Evolutionary conservation across 345 rosid genomes (phyloP), one percentile per base, ranked within the genome.

Genomic region (Stellera chamaejasme): DNA sequence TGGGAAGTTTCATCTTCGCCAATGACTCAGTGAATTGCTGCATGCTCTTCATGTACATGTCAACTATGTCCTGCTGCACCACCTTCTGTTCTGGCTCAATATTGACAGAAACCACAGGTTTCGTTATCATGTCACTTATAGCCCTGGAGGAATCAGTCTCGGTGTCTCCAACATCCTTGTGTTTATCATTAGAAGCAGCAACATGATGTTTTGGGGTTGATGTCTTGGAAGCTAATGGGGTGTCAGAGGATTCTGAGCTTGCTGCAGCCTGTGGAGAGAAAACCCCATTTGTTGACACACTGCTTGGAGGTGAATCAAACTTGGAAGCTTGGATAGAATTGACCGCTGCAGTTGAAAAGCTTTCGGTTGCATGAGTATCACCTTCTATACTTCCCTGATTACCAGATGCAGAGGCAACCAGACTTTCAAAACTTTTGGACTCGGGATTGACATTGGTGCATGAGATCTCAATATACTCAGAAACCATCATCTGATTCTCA

Each of bases 11-110:
- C 99, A 94, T 94, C 80, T 90, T 90, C 36, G 99, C 99, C 74
- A 94, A 69, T 48, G 99, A 94, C 75, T 94, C 99, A 0, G 99
- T 94, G 70, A 94, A 94, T 64, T 94, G 96, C 71, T 90, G 99
- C 99, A 94, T 94, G 68, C 99, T 90, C 75, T 94, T 94, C 96
- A 87, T 83, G 71, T 94, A 94, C 95, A 94, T 94, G 74, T 94
- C 95, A 2, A 90, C 97, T 59, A 85, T 79, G 32, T 94, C 99
- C 76, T 94, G 97, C 78, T 94, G 96, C 60, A 85, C 88, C 63
- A 85, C 72, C 54, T 77, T 85, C 61, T 78, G 69, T 76, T 94
- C 96, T 25, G 82, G 83, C 78, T 81, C 97, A 27, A 86, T 47
- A 57, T 77, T 80, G 45, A 80, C 80, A 10, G 62, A 28, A n/a